Evolutionary conservation across 2,329 filamentous ascomycete genomes (phyloP), one percentile per base, ranked within the genome.

Genomic region (Calonectria naviculata): DNA sequence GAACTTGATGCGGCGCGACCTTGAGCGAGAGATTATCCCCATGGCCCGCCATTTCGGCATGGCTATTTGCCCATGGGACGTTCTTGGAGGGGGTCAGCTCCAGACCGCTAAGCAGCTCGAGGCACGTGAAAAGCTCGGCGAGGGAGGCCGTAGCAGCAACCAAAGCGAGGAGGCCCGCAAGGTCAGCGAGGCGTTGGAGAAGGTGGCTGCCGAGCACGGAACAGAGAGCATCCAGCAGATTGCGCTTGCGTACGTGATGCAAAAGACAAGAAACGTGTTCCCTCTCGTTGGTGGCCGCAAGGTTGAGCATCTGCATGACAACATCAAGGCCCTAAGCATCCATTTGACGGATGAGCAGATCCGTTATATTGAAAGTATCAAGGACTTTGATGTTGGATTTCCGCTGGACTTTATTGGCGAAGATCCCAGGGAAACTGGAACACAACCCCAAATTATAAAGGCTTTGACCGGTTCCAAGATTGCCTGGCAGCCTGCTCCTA

Each of bases 191-290:
- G 89, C 89, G 0, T 85, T 95, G 0, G 90, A 89, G 29, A 86
- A 89, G 75, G 87, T 93, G 9, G 85, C 86, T 9, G 9, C 13
- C 13, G 84, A 87, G 70, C 89, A 91, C 74, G 87, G 88, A 1
- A 84, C 87, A 64, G 89, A 76, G 2, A 84, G 87, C 36, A 86
- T 94, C 60, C 92, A 91, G 5, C 88, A 88, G 42, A 83, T 94
- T 38, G 88, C 88, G 0, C 80, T 89, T 61, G 87, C 87, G 7
- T 90, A 90, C 71, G 83, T 89, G 15, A 80, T 85, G 75, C 79
- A 83, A 72, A 90, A 90, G 82, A 81, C 86, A 0, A 84, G 85
- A 0, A 52, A 89, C 71, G 88, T 90, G 24, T 87, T 88, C 71
- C 88, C 88, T 0, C 85, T 90, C 56, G 77, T 90, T 13, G 89